Percentiles rank a stretch among this genome's conserved stretches.
Conservation (phyloP, 768 basidiomycete genomes). For the Boletus vermiculosoides region DNA sequence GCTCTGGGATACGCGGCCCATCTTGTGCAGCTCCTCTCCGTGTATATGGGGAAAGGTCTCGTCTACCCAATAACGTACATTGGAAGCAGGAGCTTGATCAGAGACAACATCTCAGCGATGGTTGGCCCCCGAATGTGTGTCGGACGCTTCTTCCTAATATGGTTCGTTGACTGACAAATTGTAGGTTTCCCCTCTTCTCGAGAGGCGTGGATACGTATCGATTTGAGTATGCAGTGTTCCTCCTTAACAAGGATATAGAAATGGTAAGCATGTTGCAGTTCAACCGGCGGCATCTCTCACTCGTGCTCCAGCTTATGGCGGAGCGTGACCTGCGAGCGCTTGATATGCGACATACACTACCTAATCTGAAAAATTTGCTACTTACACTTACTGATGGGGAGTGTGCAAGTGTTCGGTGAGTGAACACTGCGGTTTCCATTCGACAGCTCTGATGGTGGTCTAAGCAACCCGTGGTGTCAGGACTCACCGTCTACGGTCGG, state of each 20-base stretch:
- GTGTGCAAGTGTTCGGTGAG: conserved; percentile 47
- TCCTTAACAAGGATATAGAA: conserved; percentile 97
- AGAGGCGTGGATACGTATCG: conserved; percentile 95
- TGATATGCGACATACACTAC: conserved; percentile 94
- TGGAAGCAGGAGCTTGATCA: conserved; percentile 87
- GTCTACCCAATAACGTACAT: conserved; percentile 89
- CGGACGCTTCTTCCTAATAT: conserved; percentile 2
- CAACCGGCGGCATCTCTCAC: conserved; percentile 3
- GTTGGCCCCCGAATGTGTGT: conserved; percentile 91
- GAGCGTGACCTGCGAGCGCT: conserved; percentile 85
- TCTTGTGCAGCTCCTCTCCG: conserved; percentile 76
- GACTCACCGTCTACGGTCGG: conserved; percentile 25
- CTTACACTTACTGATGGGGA: conserved; percentile 80
- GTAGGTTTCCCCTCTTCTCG: conserved; percentile 92
- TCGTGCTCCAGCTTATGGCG: conserved; percentile 69
- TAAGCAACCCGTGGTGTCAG: conserved; percentile 18
- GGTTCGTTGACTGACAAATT: conserved; percentile 10
- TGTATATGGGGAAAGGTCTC: conserved; percentile 71
- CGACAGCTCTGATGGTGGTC: conserved; percentile 11
- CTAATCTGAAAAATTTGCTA: conserved; percentile 92
- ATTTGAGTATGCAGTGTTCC: conserved; percentile 96
- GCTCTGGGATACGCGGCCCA: conserved; percentile 91
- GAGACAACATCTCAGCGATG: conserved; percentile 93
- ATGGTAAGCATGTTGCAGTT: conserved; percentile 48
- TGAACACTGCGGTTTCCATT: conserved; percentile 8